These are phyloP conservation scores for Picochlorum sp. DNA, from an alignment of 139 green algal genomes.

Conservation along the genomic window DNA sequence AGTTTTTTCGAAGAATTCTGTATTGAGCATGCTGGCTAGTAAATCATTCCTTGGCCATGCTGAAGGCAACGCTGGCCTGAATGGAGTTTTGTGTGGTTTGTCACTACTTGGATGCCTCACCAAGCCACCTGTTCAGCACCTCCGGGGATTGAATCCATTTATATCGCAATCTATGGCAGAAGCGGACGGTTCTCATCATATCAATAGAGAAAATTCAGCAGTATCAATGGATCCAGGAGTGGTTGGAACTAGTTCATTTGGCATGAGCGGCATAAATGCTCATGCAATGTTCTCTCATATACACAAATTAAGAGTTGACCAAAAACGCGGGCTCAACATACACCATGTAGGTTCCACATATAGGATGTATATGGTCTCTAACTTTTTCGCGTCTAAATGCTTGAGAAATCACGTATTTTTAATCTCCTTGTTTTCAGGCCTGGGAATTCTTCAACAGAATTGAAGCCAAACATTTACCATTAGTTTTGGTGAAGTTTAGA, in stretches of 20 bases:
- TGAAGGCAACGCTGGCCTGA: conserved; percentile 46
- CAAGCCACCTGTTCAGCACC: conserved; percentile 39
- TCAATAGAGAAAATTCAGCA: too few relatives aligned
- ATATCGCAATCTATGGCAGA: conserved; percentile 29
- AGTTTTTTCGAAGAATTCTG: conserved; percentile 2
- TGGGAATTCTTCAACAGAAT: too few relatives aligned
- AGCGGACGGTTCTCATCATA: background rate
- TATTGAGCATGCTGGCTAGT: conserved; percentile 22
- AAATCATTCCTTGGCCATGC: conserved; percentile 52
- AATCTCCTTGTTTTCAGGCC: too few relatives aligned
- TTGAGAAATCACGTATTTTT: too few relatives aligned
- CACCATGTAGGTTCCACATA: too few relatives aligned
- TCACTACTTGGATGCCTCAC: conserved; percentile 2
- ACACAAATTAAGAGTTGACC: background rate
- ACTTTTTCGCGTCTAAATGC: too few relatives aligned
- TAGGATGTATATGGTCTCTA: too few relatives aligned
- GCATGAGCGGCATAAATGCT: conserved; percentile 43
- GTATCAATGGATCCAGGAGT: background rate
- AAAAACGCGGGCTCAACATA: background rate
- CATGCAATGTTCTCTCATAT: conserved; percentile 16
- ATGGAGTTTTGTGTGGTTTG: conserved; percentile 49
- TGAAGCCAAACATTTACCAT: too few relatives aligned
- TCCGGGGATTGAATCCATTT: conserved; percentile 56
- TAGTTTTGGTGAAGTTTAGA: too few relatives aligned
- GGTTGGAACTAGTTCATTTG: conserved; percentile 30